Base-by-base conservation (phyloP, 805 yeast species). In the Wickerhamomyces tratensis region DNA sequence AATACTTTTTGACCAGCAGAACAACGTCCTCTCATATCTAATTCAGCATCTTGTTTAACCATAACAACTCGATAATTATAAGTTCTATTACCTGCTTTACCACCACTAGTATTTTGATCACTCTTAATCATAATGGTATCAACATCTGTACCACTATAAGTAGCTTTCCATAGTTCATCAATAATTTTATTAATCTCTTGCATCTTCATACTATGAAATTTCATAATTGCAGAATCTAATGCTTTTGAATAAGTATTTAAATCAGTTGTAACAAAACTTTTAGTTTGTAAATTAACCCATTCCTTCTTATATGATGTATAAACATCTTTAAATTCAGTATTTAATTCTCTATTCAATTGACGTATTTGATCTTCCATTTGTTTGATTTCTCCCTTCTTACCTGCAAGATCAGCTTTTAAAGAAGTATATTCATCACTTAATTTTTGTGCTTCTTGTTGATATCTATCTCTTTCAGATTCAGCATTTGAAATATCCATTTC, bases 1-100 rank as follows among this genome's bases (percentile, higher is more conserved):
- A 93, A 63, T 5, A 93, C 97, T 54, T 88, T 86, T 61, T 93
- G 99, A 0, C 99, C 99, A 0, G 98, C 98, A 2, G 96, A 86
- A 59, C 99, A 93, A 44, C 98, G 67, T 0, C 98, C 99, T 47
- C 99, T 74, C 99, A 93, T 93, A 57, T 93, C 99, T 39, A 93
- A 66, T 59, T 93, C 98, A 1, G 81, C 84, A 45, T 85, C 91
- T 54, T 84, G 86, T 58, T 93, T 93, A 45, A 80, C 79, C 98
- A 93, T 93, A 25, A 89, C 95, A 15, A 93, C 97, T 35, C 97
- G 69, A 56, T 91, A 91, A 57, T 91, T 89, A 59, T 89, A 91
- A 1, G 93, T 76, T 44, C 94, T 67, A 36, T 76, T 75, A 25
- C 72, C 59, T 38, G 57, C 59, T 4, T 49, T 38, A 12, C 57